Evolutionary conservation across 169 alveolate species (phyloP).

Genomic region (Amoebophrya sp.): DNA sequence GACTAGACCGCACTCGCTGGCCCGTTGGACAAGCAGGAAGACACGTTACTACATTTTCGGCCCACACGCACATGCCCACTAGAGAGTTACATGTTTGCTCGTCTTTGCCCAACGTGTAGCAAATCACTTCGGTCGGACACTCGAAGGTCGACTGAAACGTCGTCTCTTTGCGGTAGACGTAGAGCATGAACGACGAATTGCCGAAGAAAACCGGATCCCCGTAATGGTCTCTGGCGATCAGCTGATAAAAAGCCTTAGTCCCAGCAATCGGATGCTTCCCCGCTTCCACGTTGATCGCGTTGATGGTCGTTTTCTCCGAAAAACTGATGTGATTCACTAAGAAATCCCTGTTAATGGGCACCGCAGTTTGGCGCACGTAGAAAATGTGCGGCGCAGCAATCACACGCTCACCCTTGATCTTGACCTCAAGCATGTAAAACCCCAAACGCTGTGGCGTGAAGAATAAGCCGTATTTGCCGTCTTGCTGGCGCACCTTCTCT

Average conservation of each 20-base stretch:
- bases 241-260: not conserved
- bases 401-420: not conserved
- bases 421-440: not conserved
- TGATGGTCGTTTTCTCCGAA: not conserved
- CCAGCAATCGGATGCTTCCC: not conserved
- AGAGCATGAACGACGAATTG: not conserved
- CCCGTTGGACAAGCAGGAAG: not conserved
- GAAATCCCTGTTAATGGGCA: not conserved
- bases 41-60: conserved; percentile 2
- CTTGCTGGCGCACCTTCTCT: not conserved
- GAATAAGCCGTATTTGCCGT: not conserved
- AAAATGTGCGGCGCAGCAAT: not conserved
- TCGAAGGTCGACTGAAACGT: not conserved
- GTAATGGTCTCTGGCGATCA: not conserved
- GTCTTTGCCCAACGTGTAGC: conserved; percentile 23
- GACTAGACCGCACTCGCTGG: not conserved
- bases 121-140: conserved; percentile 21
- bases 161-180: not conserved
- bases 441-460: conserved; percentile 21
- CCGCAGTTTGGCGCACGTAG: conserved; percentile 6
- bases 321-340: not conserved
- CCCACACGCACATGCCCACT: conserved; percentile 6
- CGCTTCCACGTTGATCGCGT: not conserved
- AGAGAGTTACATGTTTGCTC: not conserved
- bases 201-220: conserved; percentile 24